Base-by-base conservation (phyloP, 1,284 basidiomycete species). In the Ganoderma leucocontextum region DNA sequence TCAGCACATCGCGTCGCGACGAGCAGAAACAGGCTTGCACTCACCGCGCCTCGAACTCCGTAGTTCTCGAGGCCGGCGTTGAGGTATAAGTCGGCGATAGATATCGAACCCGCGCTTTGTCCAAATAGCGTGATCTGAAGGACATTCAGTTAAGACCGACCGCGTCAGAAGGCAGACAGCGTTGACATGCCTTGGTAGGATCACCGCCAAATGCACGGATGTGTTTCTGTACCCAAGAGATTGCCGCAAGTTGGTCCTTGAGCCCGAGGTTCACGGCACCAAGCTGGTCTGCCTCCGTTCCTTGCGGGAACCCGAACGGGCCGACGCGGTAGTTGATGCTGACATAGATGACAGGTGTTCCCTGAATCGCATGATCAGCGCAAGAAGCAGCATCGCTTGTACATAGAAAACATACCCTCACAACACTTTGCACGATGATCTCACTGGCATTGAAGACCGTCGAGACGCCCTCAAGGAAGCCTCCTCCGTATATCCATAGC, bases 311-410 rank as follows among this genome's bases (percentile, higher is more conserved):
- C 0, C 87, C 87, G 15, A 87, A 78, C 4, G 84, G 83, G 0
- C 84, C 85, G 2, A 86, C 71, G 35, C 88, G 83, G 71, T 89
- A 89, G 73, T 88, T 87, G 72, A 89, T 49, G 65, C 82, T 86
- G 49, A 89, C 87, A 61, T 87, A 86, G n/a, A 90, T 80, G 41
- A 89, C 73, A 17, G 85, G 86, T 2, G 84, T 86, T 41, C 82
- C 84, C 83, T 86, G 15, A 55, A 13, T 15, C 25, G 29, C 2
- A 39, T 0, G n/a, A 53, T 44, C 10, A 60, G 22, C 6, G 9
- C 5, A 33, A 42, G 36, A 1, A 2, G 0, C 39, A 9, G 7
- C 25, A 64, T 35, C 29, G 59, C 35, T 44, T 29, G 29, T 4
- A 2, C 9, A 15, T 74, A 5, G 74, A 71, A 5, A 38, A 67